phyloP scores from a whole-genome alignment of 805 yeast species.

The Myxozyma udenii region DNA sequence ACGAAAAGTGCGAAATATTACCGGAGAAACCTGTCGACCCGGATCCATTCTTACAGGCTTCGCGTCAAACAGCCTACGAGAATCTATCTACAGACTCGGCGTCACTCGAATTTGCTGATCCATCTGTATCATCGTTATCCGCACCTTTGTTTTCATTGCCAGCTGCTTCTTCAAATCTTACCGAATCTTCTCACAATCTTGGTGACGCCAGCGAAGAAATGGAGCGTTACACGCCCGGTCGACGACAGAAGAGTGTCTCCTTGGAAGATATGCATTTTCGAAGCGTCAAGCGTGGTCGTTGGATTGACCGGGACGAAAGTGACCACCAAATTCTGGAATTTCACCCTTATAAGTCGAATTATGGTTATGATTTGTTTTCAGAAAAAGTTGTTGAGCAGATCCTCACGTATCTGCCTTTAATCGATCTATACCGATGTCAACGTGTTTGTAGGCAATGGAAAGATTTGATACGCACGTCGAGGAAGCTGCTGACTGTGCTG shows the following conservation, averaged over 20 bases:
- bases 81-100: conserved; percentile 7
- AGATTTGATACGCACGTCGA: conserved; percentile 57
- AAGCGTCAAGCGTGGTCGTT: neutral
- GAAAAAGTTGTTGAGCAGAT: conserved; percentile 56
- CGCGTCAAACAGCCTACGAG: neutral
- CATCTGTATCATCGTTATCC: conserved; percentile 2
- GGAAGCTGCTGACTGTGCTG: conserved; percentile 49
- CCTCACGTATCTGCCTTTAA: conserved; percentile 53
- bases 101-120: neutral
- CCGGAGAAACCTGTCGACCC: conserved; percentile 32
- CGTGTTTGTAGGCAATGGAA: conserved; percentile 66
- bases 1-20: too few species aligned
- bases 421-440: conserved; percentile 58
- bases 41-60: conserved; percentile 26
- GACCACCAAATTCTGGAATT: too few species aligned
- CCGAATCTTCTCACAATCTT: too few species aligned
- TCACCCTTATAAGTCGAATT: neutral
- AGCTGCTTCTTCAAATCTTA: too few species aligned
- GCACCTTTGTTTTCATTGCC: conserved; percentile 7
- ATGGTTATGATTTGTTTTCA: conserved; percentile 40
- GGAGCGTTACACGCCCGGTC: neutral
- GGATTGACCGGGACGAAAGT: too few species aligned
- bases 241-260: neutral
- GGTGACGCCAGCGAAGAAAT: too few species aligned
- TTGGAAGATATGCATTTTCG: neutral